Conservation (phyloP, 305 asterid genomes). For the Rubia tinctorum region DNA sequence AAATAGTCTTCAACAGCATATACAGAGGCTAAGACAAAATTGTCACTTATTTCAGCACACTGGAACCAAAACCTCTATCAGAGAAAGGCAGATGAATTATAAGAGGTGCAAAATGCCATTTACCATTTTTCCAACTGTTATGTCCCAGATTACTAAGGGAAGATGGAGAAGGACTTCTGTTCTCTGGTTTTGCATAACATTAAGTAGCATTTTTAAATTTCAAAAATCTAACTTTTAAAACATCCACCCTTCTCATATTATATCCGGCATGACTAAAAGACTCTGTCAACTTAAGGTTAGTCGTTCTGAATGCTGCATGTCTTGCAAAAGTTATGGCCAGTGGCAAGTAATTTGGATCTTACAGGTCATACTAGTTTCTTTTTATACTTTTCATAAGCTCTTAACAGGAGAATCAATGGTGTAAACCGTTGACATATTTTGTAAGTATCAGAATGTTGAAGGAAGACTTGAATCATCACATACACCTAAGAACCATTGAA, state of each 20-base stretch:
- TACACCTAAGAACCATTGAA: background rate
- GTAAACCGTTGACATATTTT: background rate
- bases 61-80: background rate
- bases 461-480: background rate
- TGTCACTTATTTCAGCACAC: background rate
- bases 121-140: background rate
- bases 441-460: background rate
- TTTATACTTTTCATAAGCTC: background rate
- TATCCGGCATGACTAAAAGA: background rate
- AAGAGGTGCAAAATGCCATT: background rate
- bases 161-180: background rate
- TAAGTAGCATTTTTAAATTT: background rate
- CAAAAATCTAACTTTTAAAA: background rate
- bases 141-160: background rate
- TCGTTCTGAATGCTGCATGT: background rate
- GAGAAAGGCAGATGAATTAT: background rate
- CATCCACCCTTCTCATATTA: background rate
- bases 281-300: background rate
- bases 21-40: background rate
- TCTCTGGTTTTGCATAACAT: background rate
- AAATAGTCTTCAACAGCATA: background rate
- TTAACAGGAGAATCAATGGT: background rate
- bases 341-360: background rate
- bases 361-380: background rate
- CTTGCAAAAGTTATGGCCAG: background rate